A percentile compares a stretch with the other conserved stretches of the same genome.
These are phyloP conservation scores for Laburnicola sp. DNA, from an alignment of 2,329 filamentous ascomycete species.

Conservation along the genomic window DNA sequence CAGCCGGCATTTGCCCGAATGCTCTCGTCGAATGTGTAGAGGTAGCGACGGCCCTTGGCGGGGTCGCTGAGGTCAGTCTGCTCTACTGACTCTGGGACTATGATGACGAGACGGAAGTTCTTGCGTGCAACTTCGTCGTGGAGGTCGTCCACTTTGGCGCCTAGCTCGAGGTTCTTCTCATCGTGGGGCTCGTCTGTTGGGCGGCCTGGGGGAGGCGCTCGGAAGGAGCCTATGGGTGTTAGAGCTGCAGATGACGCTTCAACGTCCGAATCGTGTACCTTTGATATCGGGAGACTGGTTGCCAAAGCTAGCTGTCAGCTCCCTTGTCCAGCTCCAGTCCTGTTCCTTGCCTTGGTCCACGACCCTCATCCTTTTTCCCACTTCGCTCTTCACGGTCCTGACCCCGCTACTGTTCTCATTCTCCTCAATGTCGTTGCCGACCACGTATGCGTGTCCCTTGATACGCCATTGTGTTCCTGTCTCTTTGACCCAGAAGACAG, in stretches of 20 bases:
- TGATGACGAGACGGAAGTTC: conserved; percentile 86
- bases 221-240: conserved; percentile 60
- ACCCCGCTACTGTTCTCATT: conserved; percentile 58
- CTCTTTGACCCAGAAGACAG: conserved; percentile 76
- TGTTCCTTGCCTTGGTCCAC: conserved; percentile 49
- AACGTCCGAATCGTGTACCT: conserved; percentile 48
- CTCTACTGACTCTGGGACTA: conserved; percentile 79
- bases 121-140: conserved; percentile 69
- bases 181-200: conserved; percentile 51
- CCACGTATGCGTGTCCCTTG: conserved; percentile 72
- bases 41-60: conserved; percentile 64
- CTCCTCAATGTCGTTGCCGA: conserved; percentile 69
- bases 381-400: conserved; percentile 61
- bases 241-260: not conserved
- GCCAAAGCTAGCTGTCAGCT: conserved; percentile 86
- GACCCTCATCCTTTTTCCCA: conserved; percentile 66
- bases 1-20: conserved; percentile 56
- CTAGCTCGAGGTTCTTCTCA: conserved; percentile 51
- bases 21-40: conserved; percentile 63
- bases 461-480: conserved; percentile 81
- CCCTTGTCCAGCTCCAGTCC: conserved; percentile 75
- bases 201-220: conserved; percentile 57
- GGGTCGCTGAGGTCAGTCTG: conserved; percentile 71
- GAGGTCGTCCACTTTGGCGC: conserved; percentile 70
- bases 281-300: conserved; percentile 82